A percentile compares a stretch with the other conserved stretches of the same genome.
phyloP scores from a whole-genome alignment of 2,329 filamentous ascomycete genomes.

The Cryphonectria parasitica region DNA sequence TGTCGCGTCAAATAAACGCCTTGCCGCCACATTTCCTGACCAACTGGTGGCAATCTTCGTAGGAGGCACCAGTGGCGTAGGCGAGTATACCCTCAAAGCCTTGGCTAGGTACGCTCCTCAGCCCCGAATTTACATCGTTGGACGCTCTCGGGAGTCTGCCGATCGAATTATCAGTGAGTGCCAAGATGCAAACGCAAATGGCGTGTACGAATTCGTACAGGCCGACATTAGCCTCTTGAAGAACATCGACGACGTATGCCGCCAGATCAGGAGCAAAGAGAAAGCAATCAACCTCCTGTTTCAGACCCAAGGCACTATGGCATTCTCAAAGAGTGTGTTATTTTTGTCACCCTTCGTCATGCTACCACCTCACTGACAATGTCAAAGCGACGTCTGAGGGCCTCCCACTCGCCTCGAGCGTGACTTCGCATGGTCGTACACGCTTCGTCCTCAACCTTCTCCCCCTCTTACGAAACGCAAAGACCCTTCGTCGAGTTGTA shows the following conservation, averaged over 20 bases:
- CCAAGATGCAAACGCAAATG: slow-evolving; percentile 43
- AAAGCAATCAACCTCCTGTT: slow-evolving; percentile 51
- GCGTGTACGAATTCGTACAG: slow-evolving; percentile 51
- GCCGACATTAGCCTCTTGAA: slow-evolving; percentile 54
- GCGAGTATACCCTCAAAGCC: slow-evolving; percentile 48
- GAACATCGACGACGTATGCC: slow-evolving; percentile 54
- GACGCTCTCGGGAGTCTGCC: slow-evolving; percentile 43
- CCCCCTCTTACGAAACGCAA: slow-evolving; percentile 37
- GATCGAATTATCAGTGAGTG: slow-evolving; percentile 45
- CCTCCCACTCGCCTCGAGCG: slow-evolving; percentile 3
- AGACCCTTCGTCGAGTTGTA: slow-evolving; percentile 34
- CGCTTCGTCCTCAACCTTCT: slow-evolving; percentile 44
- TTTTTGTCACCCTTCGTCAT: not conserved
- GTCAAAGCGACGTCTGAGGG: slow-evolving; percentile 16
- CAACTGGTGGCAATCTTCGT: slow-evolving; percentile 51
- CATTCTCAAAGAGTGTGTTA: slow-evolving; percentile 19
- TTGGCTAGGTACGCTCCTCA: slow-evolving; percentile 43
- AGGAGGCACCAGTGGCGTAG: slow-evolving; percentile 58
- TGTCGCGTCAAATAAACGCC: slow-evolving; percentile 39
- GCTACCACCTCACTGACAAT: not conserved
- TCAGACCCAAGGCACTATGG: slow-evolving; percentile 44
- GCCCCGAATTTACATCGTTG: slow-evolving; percentile 54
- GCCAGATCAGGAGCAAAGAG: slow-evolving; percentile 49
- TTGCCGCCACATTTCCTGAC: slow-evolving; percentile 32
- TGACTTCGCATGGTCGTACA: slow-evolving; percentile 41